Conservation (phyloP, 108 stramenopile genomes). For the Cyclotella kingstonii region DNA sequence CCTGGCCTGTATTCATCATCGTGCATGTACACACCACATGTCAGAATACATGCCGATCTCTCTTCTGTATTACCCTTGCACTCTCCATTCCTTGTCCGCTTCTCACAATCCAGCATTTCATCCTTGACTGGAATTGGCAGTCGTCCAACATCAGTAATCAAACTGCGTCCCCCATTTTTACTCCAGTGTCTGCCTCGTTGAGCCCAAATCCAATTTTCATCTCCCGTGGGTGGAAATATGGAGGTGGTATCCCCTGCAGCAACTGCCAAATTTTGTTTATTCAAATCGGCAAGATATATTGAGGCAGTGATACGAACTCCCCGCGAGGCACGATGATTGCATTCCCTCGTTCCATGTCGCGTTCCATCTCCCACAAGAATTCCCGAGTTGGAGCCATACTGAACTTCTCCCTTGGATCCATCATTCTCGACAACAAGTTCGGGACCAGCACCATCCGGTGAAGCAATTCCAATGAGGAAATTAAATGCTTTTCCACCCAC, state of each 20-base stretch:
- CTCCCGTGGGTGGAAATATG: conserved; percentile 36
- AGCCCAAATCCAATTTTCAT: conserved; percentile 36
- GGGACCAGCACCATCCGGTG: conserved; percentile 53
- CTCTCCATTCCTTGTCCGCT: conserved; percentile 1
- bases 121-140: conserved; percentile 18
- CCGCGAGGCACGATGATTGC: conserved; percentile 41
- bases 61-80: conserved; percentile 14
- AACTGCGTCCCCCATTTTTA: conserved; percentile 24
- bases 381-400: conserved; percentile 48
- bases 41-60: conserved; percentile 28
- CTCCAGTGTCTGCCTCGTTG: conserved; percentile 41
- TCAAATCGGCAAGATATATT: conserved; percentile 54
- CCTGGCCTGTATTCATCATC: conserved; percentile 39
- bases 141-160: conserved; percentile 32
- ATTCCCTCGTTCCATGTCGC: conserved; percentile 57
- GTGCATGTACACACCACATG: conserved; percentile 30
- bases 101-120: conserved; percentile 12
- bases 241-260: conserved; percentile 27
- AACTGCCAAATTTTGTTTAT: conserved; percentile 34
- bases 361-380: conserved; percentile 57
- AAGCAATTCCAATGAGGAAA: conserved; percentile 53
- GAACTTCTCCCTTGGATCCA: conserved; percentile 34
- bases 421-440: conserved; percentile 49
- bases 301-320: conserved; percentile 55
- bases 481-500: conserved; percentile 63